phyloP scores from a whole-genome alignment of 805 yeast species.

The Lipomyces anomalus region DNA sequence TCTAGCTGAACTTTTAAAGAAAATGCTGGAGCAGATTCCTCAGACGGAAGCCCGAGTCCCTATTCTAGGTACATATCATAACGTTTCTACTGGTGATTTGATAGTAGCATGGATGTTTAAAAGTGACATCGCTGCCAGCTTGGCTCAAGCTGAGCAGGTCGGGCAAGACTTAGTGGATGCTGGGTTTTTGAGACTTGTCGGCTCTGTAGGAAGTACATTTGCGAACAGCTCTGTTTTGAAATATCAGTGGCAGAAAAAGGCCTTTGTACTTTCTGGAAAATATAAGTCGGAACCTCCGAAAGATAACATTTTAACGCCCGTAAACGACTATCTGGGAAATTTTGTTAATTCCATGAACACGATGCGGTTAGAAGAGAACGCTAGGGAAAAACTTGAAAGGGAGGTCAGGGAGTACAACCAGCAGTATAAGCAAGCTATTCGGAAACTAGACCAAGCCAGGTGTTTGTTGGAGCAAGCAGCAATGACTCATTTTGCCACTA shows the following conservation, averaged over 20 bases:
- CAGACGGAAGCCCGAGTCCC: conserved; percentile 54
- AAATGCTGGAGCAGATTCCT: conserved; percentile 47
- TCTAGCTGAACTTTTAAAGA: conserved; percentile 39
- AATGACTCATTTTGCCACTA: conserved; percentile 64
- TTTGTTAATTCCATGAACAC: conserved; percentile 26
- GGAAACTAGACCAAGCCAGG: conserved; percentile 56
- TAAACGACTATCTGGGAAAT: conserved; percentile 32
- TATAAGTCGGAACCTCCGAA: conserved; percentile 13
- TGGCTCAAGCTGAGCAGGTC: conserved; percentile 59
- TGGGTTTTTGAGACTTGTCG: conserved; percentile 18
- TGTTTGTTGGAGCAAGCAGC: conserved; percentile 67
- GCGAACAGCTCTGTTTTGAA: conserved; percentile 67
- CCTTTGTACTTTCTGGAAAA: conserved; percentile 44
- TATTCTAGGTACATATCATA: conserved; percentile 60
- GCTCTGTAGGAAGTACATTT: conserved; percentile 37
- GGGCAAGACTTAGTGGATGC: conserved; percentile 63
- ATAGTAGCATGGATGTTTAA: conserved; percentile 56
- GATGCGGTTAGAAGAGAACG: conserved; percentile 43
- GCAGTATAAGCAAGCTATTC: conserved; percentile 49
- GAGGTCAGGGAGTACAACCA: conserved; percentile 57
- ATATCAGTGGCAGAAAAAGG: conserved; percentile 76
- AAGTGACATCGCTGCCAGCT: conserved; percentile 40
- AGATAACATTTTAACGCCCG: conserved; percentile 24
- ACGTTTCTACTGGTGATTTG: conserved; percentile 55
- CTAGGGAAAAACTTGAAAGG: conserved; percentile 45